These are phyloP conservation scores for Theobroma grandiflorum DNA, from an alignment of 441 rosid species.

Conservation along the genomic window DNA sequence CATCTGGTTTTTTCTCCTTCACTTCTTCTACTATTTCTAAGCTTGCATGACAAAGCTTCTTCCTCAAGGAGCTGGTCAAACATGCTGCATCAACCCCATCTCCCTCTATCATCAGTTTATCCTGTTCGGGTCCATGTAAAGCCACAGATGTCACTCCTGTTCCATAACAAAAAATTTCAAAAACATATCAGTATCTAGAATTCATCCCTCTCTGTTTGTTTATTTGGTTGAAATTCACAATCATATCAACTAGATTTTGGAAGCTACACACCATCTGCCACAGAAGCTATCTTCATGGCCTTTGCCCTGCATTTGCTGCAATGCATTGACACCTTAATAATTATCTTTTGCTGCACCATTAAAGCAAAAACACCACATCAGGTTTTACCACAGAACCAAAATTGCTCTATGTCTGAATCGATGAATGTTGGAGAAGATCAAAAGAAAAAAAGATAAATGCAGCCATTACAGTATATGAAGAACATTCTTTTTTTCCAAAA, in stretches of 20 bases:
- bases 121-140: conserved; percentile 29
- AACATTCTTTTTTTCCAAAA: not conserved
- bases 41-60: conserved; percentile 29
- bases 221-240: not conserved
- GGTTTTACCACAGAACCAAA: too few relatives aligned
- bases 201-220: too few relatives aligned
- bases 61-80: conserved; percentile 28
- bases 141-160: conserved; percentile 41
- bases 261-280: conserved; percentile 15
- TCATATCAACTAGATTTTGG: not conserved
- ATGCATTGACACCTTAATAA: conserved; percentile 26
- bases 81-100: conserved; percentile 35
- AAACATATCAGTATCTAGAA: too few relatives aligned
- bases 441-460: not conserved
- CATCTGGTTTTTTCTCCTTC: not conserved
- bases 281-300: conserved; percentile 26
- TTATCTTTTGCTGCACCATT: conserved; percentile 28
- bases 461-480: not conserved
- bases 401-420: too few relatives aligned
- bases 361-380: not conserved
- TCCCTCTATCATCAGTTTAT: conserved; percentile 31
- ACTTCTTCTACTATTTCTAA: conserved; percentile 22
- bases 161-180: not conserved
- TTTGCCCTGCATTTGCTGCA: conserved; percentile 23
- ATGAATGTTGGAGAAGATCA: too few relatives aligned